phyloP scores from a whole-genome alignment of 768 basidiomycete genomes.

The Flagelloscypha sp. region DNA sequence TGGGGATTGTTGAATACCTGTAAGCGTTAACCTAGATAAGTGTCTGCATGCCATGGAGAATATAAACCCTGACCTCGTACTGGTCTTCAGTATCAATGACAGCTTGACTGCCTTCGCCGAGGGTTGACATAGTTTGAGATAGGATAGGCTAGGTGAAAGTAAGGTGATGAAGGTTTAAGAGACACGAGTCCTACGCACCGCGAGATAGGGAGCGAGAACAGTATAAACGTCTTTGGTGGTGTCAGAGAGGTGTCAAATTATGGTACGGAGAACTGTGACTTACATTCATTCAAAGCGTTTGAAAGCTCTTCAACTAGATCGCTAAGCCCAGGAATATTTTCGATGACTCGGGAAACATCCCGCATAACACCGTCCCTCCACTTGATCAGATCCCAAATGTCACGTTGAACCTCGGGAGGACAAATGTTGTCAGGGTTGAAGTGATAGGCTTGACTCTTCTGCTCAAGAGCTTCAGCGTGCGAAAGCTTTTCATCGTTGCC shows the following conservation, averaged over 20 bases:
- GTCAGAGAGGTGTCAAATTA: constrained; percentile 4
- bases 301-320: constrained; percentile 52
- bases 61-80: constrained; percentile 35
- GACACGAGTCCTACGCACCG: constrained; percentile 24
- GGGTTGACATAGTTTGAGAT: constrained; percentile 44
- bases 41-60: not conserved
- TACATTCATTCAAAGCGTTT: constrained; percentile 61
- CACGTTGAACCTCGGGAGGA: constrained; percentile 54
- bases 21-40: not conserved
- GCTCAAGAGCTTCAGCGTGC: constrained; percentile 48
- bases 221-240: constrained; percentile 47
- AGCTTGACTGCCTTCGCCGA: constrained; percentile 56
- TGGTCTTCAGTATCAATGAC: constrained; percentile 67
- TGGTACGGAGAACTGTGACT: constrained; percentile 11
- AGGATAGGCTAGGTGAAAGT: constrained; percentile 44
- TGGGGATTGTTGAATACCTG: constrained; percentile 59
- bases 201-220: constrained; percentile 56
- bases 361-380: constrained; percentile 59
- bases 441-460: constrained; percentile 47
- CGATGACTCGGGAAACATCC: constrained; percentile 45
- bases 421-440: constrained; percentile 56
- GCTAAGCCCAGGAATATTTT: constrained; percentile 56
- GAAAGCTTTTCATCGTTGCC: constrained; percentile 42
- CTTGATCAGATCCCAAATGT: constrained; percentile 46
- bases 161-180: not conserved